Base-by-base conservation (phyloP, 306 rosid genomes). In the cucumber (Cucumis sativus) region DNA sequence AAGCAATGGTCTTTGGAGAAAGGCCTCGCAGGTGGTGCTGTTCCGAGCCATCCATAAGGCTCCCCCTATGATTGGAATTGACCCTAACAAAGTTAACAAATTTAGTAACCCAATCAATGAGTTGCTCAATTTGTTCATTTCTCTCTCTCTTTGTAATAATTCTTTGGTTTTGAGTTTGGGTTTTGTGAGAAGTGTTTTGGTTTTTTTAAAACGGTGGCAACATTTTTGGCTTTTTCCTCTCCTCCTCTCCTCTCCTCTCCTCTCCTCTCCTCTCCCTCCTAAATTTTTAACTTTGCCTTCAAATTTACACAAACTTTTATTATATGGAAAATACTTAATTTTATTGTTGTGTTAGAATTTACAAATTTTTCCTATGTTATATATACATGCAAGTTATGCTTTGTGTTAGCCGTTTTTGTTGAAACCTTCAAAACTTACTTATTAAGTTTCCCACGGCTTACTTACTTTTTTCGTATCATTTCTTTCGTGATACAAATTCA, bases 31-130 rank as follows among this genome's bases (percentile, higher is more conserved):
- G 2, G 91, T 88, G 67, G 90, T 92, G 84, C 89, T 96, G 80
- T 92, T 96, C 81, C 89, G 82, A 64, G 98, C 92, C 90, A 96
- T 85, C 97, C 98, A 96, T 76, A 96, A 69, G 1, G 98, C 99
- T 59, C 92, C 96, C 8, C 97, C 99, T 12, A 96, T 92, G 39
- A 96, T 91, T 10, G 98, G 99, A 67, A 96, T 96, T 9, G 99
- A 96, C 21, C 97, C 97, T 76, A 96, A 70, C 13, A 92, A 93
- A 5, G 97, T 91, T 23, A 96, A 76, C 80, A 96, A 83, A 87
- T 96, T 96, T 80, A 96, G 79, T 84, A 92, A 80, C 14, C 99
- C 99, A 20, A 96, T 91, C 81, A 96, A 91, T 67, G 99, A 86
- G 96, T 92, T 96, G 89, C 99, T 96, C 60, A 96, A 85, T 80